phyloP scores from a whole-genome alignment of 495 filamentous ascomycete genomes.

The Lasiosphaeriaceae sp. region DNA sequence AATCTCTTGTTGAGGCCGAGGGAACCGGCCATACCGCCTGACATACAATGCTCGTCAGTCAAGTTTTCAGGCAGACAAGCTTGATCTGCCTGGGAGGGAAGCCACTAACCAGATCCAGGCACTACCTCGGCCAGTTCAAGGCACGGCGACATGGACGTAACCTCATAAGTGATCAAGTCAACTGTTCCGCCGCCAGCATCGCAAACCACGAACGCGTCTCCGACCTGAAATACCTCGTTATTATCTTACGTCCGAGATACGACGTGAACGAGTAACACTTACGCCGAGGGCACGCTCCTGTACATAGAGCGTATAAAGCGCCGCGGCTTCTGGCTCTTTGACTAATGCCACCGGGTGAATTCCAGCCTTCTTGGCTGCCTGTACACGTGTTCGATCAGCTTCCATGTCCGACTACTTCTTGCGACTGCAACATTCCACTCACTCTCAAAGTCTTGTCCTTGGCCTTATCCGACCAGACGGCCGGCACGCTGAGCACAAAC shows the following conservation, averaged over 20 bases:
- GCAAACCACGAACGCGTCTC: conserved; percentile 43
- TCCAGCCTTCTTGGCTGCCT: conserved; percentile 27
- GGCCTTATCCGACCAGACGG: conserved; percentile 32
- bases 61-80: too few species aligned
- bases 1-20: conserved; percentile 29
- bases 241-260: conserved; percentile 25
- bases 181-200: conserved; percentile 46
- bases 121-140: conserved; percentile 37
- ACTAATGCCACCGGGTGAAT: conserved; percentile 32
- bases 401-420: not conserved
- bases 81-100: too few species aligned
- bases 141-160: conserved; percentile 26
- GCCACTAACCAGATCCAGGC: conserved; percentile 23
- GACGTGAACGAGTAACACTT: too few species aligned
- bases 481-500: conserved; percentile 28
- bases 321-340: conserved; percentile 49
- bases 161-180: conserved; percentile 44
- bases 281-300: too few species aligned
- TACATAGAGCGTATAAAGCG: conserved; percentile 32
- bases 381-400: not conserved
- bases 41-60: too few species aligned
- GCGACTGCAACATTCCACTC: not conserved
- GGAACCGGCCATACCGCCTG: conserved; percentile 22
- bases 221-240: conserved; percentile 27
- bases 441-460: conserved; percentile 23